Conservation (phyloP, 441 rosid genomes). For the Eugenia klotzschiana region DNA sequence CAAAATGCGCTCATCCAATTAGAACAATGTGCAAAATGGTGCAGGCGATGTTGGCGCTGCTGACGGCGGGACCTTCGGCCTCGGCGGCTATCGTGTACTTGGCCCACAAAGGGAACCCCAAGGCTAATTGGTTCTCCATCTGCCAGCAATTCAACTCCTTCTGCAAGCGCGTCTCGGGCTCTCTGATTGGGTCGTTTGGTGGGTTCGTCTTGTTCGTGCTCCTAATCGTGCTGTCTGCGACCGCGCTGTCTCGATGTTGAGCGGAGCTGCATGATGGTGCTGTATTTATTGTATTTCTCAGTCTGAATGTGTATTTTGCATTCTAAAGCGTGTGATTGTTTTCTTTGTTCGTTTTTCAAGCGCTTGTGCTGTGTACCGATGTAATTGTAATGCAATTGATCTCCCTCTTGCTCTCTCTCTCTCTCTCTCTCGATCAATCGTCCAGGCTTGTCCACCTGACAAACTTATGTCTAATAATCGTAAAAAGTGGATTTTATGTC, state of each 20-base stretch:
- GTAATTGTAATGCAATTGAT: not conserved
- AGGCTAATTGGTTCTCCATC: conserved; percentile 40
- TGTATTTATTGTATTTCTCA: not conserved
- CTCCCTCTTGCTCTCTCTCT: too few species aligned
- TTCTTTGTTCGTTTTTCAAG: not conserved
- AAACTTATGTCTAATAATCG: not conserved
- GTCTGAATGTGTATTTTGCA: not conserved
- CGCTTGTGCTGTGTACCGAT: not conserved
- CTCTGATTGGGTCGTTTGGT: conserved; percentile 48
- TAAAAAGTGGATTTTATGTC: too few species aligned
- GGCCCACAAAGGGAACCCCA: conserved; percentile 45
- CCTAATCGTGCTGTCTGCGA: conserved; percentile 20
- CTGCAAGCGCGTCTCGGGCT: conserved; percentile 41
- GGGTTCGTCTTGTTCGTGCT: conserved; percentile 13
- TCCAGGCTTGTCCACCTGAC: not conserved
- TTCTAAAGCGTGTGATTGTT: not conserved
- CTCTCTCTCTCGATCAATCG: not conserved
- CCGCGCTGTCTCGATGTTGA: conserved; percentile 33
- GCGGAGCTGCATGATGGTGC: not conserved
- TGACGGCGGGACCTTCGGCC: conserved; percentile 44
- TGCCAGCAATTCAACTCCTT: conserved; percentile 52
- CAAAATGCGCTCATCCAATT: not conserved
- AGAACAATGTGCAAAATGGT: not conserved
- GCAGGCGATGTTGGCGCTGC: conserved; percentile 33
- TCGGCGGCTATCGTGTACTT: conserved; percentile 52